Evolutionary conservation across 1,284 basidiomycete species (phyloP).

Genomic region (Hypsizygus ulmarius): DNA sequence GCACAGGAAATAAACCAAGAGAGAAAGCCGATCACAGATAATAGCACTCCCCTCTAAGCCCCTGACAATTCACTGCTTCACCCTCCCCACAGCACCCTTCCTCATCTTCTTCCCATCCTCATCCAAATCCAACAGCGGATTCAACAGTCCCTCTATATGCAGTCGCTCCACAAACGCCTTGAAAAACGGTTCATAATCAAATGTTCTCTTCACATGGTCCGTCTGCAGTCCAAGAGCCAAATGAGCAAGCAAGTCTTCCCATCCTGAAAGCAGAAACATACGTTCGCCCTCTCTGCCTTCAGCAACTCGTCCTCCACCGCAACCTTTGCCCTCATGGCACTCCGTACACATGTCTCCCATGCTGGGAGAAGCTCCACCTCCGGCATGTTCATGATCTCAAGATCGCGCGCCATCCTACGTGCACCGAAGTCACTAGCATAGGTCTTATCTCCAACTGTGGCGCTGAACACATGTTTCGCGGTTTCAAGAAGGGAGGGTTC

Average conservation of each 20-base stretch:
- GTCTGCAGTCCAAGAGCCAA: constrained; percentile 36
- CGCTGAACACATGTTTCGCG: constrained; percentile 30
- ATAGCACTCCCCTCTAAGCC: no score
- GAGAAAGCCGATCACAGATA: no score
- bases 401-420: constrained; percentile 40
- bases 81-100: background rate
- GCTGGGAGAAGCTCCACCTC: constrained; percentile 32
- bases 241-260: no score
- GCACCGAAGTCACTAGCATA: constrained; percentile 47
- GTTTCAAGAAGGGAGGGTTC: constrained; percentile 34
- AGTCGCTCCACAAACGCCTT: constrained; percentile 42
- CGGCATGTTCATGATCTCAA: constrained; percentile 46
- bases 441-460: constrained; percentile 26
- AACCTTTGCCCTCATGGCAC: constrained; percentile 40
- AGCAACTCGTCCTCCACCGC: constrained; percentile 50
- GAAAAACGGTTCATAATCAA: constrained; percentile 62
- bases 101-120: constrained; percentile 28
- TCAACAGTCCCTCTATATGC: constrained; percentile 47
- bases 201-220: constrained; percentile 54
- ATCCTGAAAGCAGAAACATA: no score
- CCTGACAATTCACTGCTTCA: no score
- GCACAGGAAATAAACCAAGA: no score
- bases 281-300: constrained; percentile 43
- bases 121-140: constrained; percentile 38
- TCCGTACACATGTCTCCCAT: constrained; percentile 47